Base-by-base conservation (phyloP, 768 basidiomycete species). In the Xerocomus brunneocitrinus region DNA sequence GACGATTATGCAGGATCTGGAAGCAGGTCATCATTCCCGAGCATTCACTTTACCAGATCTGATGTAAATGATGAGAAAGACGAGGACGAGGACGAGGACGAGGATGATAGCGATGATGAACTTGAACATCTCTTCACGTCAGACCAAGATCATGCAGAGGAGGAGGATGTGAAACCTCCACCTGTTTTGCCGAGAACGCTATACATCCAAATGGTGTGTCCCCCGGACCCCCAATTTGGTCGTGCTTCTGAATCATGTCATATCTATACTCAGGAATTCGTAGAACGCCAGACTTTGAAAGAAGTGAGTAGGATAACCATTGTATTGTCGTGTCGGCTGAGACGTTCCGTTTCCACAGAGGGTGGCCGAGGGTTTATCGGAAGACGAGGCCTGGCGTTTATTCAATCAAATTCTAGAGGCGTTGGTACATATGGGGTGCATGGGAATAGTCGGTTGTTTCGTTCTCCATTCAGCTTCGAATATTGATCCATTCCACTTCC, bases 131-230 rank as follows among this genome's bases (percentile, higher is more conserved):
- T 76, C 40, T 74, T 75, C 39, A 58, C 58, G 13, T 60, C 67
- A 2, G 68, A 41, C 24, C 24, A 41, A 24, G 40, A 71, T n/a
- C 66, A 63, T 47, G 54, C 42, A n/a, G 71, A 74, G 5, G 75
- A 75, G 10, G 19, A 9, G 4, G 63, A 72, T 43, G 42, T 30
- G 58, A 71, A 66, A 55, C 62, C 59, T n/a, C 67, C 67, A 32
- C 62, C 56, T 6, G 66, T 69, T 13, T 51, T 66, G 19, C 68
- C 68, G 3, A 67, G 89, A 54, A 91, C 87, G 8, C 72, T 97
- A 19, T 98, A 95, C 64, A 98, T 98, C 49, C 92, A 95, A 68
- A 98, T 98, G 94, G 91, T 88, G 74, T 47, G 44, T 54, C n/a
- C 6, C 27, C 19, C 32, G 3, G 1, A 3, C 25, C 13, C 22